Base-by-base conservation (phyloP, 345 rosid species). In the Brassica rapa region DNA sequence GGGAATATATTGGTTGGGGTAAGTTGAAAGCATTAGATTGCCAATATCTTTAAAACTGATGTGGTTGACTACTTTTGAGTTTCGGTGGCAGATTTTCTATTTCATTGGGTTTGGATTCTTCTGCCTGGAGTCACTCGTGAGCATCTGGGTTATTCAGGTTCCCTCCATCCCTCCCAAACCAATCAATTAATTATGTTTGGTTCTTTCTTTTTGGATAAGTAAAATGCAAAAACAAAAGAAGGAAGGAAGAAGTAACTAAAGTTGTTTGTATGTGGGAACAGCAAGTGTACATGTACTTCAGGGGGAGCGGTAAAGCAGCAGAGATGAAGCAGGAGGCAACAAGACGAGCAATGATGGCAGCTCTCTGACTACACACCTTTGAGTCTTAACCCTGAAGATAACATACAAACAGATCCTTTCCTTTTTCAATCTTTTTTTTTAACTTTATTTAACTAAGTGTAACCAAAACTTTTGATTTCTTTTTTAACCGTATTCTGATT, bases 61-160 rank as follows among this genome's bases (percentile, higher is more conserved):
- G 27, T 71, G 33, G 37, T 59, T 5, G 30, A 25, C 29, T 23
- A 11, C 8, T 62, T 70, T 43, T 70, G 67, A 51, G 55, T 43
- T 27, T 9, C 37, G 66, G 57, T 37, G 86, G 86, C 96, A 95
- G 97, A 83, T 86, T 78, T 89, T 93, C 80, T 96, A 93, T 90
- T 84, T 93, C 19, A 77, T 96, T 37, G 99, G 99, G 77, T 93
- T 91, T 72, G 98, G 83, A 24, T 79, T 81, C 61, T 93, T 96
- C 82, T 80, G 89, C 24, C 11, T 89, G 29, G 98, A 96, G 84
- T 89, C 98, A 19, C 73, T 96, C 27, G 85, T 93, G 83, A 96
- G 99, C 83, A 81, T 96, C 69, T 96, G 99, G 99, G 98, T 96
- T 86, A 87, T 93, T 78, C 98, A 93, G 99, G 99, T 95, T 73